These are phyloP conservation scores for Pichia sp. DNA, from an alignment of 1,139 yeast species.

Conservation along the genomic window DNA sequence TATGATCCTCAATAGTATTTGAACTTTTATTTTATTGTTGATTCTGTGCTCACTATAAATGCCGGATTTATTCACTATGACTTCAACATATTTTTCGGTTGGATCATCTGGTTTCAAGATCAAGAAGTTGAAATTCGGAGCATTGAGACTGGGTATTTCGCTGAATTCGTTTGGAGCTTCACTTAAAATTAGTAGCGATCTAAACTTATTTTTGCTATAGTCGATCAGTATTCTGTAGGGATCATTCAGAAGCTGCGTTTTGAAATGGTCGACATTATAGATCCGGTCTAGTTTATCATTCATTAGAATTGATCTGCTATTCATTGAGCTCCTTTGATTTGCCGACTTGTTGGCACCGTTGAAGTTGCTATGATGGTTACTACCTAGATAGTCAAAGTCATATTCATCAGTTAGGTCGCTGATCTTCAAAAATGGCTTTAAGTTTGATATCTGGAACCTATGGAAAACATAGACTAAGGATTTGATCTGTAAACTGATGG, in stretches of 20 bases:
- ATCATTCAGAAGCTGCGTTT: conserved; percentile 41
- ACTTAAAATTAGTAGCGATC: conserved; percentile 53
- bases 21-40: conserved; percentile 33
- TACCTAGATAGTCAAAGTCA: conserved; percentile 21
- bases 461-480: conserved; percentile 54
- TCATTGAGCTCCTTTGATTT: not conserved
- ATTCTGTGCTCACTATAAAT: conserved; percentile 52
- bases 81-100: conserved; percentile 42
- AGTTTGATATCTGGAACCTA: conserved; percentile 44
- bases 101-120: conserved; percentile 42
- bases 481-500: conserved; percentile 55
- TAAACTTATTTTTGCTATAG: conserved; percentile 59
- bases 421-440: conserved; percentile 39
- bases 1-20: conserved; percentile 35
- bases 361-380: not conserved
- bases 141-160: conserved; percentile 31
- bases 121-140: conserved; percentile 40
- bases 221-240: conserved; percentile 61
- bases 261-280: conserved; percentile 47
- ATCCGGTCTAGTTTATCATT: conserved; percentile 47
- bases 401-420: conserved; percentile 19
- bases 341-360: not conserved
- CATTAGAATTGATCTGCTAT: conserved; percentile 11
- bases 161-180: conserved; percentile 38
- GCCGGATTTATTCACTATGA: conserved; percentile 38